Evolutionary conservation across 202 grass and related monocot genomes (phyloP), one percentile per base, ranked within the genome.

Genomic region (Zoysia matrella): DNA sequence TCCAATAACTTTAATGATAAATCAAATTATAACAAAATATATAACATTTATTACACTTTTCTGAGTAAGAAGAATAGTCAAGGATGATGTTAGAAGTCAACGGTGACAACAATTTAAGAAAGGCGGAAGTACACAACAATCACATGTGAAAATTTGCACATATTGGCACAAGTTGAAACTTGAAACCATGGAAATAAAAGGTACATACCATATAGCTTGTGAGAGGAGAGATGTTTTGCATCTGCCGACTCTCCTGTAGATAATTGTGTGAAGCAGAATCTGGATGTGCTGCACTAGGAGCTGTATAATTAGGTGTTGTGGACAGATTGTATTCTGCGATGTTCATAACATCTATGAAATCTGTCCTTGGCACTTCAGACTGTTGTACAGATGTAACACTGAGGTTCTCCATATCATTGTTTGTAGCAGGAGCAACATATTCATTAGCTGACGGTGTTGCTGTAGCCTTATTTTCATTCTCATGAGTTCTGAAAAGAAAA

Each of bases 211-310:
- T 86, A 72, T 92, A 89, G 81, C 57, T 90, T 78, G 92, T 88
- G 11, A 92, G 68, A 39, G 92, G 89, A 4, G 92, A 94, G 72
- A 94, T 74, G 81, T 86, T 92, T 68, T 94, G 92, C 76, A 90
- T 50, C 52, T 94, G 92, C 63, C 79, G 61, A 91, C 88, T 91
- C 75, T 87, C 92, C 84, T 94, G 92, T 15, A 86, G 55, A 75
- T 92, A 94, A 65, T 57, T 83, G 46, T 58, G 81, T 71, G 82
- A 2, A 53, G 72, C 44, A 86, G 92, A 86, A 89, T 94, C 88
- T 84, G 76, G 74, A 30, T 86, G 79, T 46, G 56, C 71, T 52
- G 75, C 18, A 76, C 52, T 81, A 72, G 89, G 64, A 42, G 77
- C 65, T 73, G 85, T 79, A 86, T 86, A 94, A 81, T 79, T 73